Percentiles rank a stretch among this genome's conserved stretches.
Evolutionary conservation across 768 basidiomycete genomes (phyloP).

Genomic region (Calocera cornea): DNA sequence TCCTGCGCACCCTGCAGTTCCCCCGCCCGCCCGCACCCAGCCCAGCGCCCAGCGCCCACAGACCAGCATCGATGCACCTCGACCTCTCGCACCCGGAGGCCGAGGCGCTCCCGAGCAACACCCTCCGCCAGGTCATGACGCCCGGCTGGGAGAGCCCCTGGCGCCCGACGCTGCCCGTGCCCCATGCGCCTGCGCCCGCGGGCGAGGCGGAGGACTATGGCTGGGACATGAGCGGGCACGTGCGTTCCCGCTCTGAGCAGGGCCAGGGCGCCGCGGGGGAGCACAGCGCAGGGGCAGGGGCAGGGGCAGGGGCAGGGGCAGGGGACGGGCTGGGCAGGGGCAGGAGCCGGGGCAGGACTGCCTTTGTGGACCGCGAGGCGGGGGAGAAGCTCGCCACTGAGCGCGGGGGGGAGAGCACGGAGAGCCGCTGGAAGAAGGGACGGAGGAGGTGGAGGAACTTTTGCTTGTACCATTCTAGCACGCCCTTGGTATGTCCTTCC

Average conservation of each 20-base stretch:
- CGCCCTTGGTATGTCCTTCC: slow-evolving; percentile 61
- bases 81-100: slow-evolving; percentile 22
- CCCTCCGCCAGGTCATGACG: slow-evolving; percentile 41
- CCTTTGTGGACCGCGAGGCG: slow-evolving; percentile 12
- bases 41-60: not conserved
- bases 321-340: slow-evolving; percentile 27
- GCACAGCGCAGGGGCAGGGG: slow-evolving; percentile 23
- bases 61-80: slow-evolving; percentile 14
- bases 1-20: not conserved
- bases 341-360: slow-evolving; percentile 22
- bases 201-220: not conserved
- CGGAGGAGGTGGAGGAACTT: slow-evolving; percentile 47
- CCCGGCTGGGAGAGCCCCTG: slow-evolving; percentile 60
- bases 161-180: slow-evolving; percentile 27
- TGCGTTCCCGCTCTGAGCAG: not conserved
- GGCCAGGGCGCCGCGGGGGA: slow-evolving; percentile 12
- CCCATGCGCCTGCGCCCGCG: slow-evolving; percentile 4
- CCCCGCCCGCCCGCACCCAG: slow-evolving; percentile 13
- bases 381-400: not conserved
- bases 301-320: slow-evolving; percentile 24
- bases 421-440: slow-evolving; percentile 12
- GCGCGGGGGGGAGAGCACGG: slow-evolving; percentile 5
- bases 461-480: slow-evolving; percentile 59
- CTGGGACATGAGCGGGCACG: slow-evolving; percentile 2
- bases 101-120: slow-evolving; percentile 25